Base-by-base conservation (phyloP, 1,284 basidiomycete species). In the Psilocybe mexicana region DNA sequence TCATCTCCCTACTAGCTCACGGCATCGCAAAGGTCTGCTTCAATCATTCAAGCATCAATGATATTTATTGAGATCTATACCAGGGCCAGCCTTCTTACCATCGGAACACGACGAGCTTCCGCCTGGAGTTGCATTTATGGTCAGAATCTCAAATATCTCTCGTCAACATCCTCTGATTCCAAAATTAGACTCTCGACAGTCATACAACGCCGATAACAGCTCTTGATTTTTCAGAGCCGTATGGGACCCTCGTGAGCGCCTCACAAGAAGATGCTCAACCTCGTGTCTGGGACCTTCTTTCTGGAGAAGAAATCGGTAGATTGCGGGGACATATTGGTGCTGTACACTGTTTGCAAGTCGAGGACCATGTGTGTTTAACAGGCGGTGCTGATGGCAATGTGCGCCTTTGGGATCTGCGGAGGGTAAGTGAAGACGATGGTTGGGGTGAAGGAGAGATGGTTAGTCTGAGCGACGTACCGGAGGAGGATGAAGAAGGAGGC, bases 101-200 rank as follows among this genome's bases (percentile, higher is more conserved):
- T 96, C 94, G 12, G 97, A 99, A 72, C 97, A 99, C 66, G 94
- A 97, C 67, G 94, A 98, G 57, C 79, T 99, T 55, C 97, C 96
- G 3, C 85, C 88, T 5, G 94, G 93, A 2, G 87, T 98, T 3
- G 96, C 96, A 4, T 99, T 99, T 76, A 98, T 99, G 95, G 93
- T 93, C 72, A 62, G 74, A 61, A 45, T 60, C 54, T 43, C 38
- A 38, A 35, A 51, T 40, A 26, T 57, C 28, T 14, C 33, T 50
- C 46, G 57, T 53, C 6, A 38, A 26, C 2, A 11, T 56, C 43
- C 44, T 36, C 52, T 35, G 54, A 57, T 42, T 57, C 18, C 33
- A 51, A 60, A 38, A 52, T 43, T 65, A 95, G 92, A 93, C 93
- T 2, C 79, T 98, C 36, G 80, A 87, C 35, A 86, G 85, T 36